Evolutionary conservation across 148 eudicot species (phyloP), one percentile per base, ranked within the genome.

Genomic region (Diospyros kaki): DNA sequence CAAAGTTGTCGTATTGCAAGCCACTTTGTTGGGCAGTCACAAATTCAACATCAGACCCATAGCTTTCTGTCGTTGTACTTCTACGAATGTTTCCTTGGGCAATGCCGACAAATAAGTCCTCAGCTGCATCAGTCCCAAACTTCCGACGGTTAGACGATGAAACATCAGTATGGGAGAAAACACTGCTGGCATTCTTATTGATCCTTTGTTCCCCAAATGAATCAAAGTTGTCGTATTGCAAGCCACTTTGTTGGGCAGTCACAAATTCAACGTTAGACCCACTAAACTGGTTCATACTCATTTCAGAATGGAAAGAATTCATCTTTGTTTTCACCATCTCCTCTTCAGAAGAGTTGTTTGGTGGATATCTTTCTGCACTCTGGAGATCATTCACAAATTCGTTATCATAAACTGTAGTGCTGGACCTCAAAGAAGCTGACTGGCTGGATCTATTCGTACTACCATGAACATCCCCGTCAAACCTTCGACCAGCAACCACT

Each of bases 101-200:
- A 72, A 73, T 65, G 42, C 53, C 75, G 56, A 63, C 77, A 81
- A 80, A 88, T 60, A 78, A 76, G 65, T 77, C 75, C 64, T 75
- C 68, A 8, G 65, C 73, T 58, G 77, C 73, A 9, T 82, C 80
- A 66, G 67, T 51, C 12, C 59, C 83, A 75, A 76, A 81, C 56
- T 69, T 77, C 59, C 68, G 76, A 45, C 59, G 75, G 63, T 73
- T 77, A 50, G 81, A 75, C 69, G 78, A 63, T n/a, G 71, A 74
- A 66, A 38, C 68, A 60, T 71, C 66, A 74, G 87, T 80, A 60
- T 17, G 69, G 65, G 85, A 75, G 55, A 77, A 79, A 68, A 15
- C 68, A 58, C 45, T 74, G 73, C 77, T 64, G 46, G 78, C 65
- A 69, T 81, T 81, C 52, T 73, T 79, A 64, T 63, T 58, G 41